These are phyloP conservation scores for Citrus trifoliata DNA, from an alignment of 345 rosid genomes.

Conservation along the genomic window DNA sequence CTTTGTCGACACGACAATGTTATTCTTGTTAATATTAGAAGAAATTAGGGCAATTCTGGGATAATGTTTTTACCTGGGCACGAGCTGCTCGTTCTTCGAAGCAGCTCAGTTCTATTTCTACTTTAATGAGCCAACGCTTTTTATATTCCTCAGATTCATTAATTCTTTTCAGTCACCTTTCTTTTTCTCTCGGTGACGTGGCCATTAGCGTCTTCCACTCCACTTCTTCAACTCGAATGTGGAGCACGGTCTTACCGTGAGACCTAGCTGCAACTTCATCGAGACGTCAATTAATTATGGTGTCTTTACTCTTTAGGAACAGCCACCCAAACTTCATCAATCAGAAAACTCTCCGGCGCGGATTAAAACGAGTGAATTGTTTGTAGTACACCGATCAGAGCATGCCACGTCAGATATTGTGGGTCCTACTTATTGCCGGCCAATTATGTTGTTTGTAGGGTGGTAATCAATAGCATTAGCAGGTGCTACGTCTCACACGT, in stretches of 20 bases:
- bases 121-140: not conserved
- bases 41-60: not conserved
- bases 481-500: not conserved
- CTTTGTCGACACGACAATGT: not conserved
- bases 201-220: not conserved
- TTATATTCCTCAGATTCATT: not conserved
- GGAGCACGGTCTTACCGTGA: not conserved
- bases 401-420: not conserved
- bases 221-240: not conserved
- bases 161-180: not conserved
- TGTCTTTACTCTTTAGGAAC: too few species aligned
- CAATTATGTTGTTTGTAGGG: not conserved
- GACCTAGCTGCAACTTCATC: not conserved
- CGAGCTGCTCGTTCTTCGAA: not conserved
- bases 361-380: not conserved
- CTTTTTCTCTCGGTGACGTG: not conserved
- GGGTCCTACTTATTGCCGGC: not conserved
- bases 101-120: not conserved
- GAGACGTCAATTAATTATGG: too few species aligned
- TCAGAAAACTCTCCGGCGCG: not conserved
- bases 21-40: not conserved
- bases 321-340: not conserved
- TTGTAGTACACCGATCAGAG: not conserved
- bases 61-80: not conserved
- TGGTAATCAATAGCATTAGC: too few species aligned